Evolutionary conservation across 1,284 basidiomycete species (phyloP).

Genomic region (Naganishia sp.): DNA sequence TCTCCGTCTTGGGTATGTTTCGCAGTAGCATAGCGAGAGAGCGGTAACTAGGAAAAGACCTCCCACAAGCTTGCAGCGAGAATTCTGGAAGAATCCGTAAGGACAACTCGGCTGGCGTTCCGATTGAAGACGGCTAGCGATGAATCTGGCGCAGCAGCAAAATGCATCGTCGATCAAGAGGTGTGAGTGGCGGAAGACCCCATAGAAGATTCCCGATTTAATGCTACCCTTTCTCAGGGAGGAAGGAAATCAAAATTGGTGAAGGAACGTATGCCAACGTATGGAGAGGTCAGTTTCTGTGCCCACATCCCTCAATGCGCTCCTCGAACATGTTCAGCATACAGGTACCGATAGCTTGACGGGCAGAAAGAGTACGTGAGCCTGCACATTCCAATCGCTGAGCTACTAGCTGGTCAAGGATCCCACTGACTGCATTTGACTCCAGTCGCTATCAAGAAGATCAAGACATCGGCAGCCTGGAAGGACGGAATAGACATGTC

Average conservation of each 20-base stretch:
- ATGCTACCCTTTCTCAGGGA: conserved; percentile 39
- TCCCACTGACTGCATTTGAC: conserved; percentile 24
- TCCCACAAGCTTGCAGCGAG: too few relatives aligned
- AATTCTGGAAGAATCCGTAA: too few relatives aligned
- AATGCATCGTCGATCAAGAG: conserved; percentile 27
- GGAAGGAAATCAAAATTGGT: conserved; percentile 83
- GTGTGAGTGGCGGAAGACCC: conserved; percentile 1
- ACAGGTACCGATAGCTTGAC: conserved; percentile 38
- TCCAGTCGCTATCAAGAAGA: conserved; percentile 96
- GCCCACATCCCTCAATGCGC: conserved; percentile 12
- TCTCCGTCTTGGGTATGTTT: neutral
- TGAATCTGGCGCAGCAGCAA: conserved; percentile 28
- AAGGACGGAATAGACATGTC: conserved; percentile 99
- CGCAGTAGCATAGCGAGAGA: neutral
- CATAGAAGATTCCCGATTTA: neutral
- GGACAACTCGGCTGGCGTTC: too few relatives aligned
- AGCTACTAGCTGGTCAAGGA: too few relatives aligned
- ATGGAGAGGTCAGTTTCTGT: conserved; percentile 70
- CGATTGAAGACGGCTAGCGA: neutral
- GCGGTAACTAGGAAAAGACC: too few relatives aligned
- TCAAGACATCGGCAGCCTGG: conserved; percentile 86
- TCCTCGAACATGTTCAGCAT: neutral
- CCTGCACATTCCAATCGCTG: neutral
- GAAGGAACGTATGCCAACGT: conserved; percentile 98
- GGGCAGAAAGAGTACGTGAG: conserved; percentile 42